Percentiles rank a stretch among this genome's conserved stretches.
Evolutionary conservation across 2,329 filamentous ascomycete species (phyloP).

Genomic region (Nemania sp.): DNA sequence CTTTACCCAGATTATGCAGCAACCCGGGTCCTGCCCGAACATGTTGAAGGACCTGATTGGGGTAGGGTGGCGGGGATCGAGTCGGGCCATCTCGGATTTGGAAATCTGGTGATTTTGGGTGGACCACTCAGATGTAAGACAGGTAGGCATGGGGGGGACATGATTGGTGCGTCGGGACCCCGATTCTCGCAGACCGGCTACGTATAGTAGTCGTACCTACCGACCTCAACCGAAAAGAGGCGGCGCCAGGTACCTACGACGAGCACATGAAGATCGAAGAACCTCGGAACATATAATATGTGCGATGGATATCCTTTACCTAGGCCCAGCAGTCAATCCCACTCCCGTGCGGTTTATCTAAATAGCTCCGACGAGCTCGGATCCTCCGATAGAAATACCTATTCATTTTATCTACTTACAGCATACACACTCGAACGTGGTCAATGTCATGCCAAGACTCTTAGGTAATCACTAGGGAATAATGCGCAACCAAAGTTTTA

Average conservation of each 20-base stretch:
- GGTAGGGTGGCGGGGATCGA: background rate
- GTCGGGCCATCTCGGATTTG: conserved; percentile 28
- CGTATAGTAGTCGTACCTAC: background rate
- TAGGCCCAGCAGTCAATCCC: conserved; percentile 2
- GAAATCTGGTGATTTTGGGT: conserved; percentile 15
- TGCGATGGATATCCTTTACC: conserved; percentile 8
- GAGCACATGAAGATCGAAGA: background rate
- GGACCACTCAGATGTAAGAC: background rate
- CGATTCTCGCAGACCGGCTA: conserved; percentile 30
- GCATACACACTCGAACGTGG: background rate
- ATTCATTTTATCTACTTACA: too few species aligned
- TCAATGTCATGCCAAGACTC: background rate
- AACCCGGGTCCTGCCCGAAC: background rate
- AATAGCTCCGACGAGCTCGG: background rate
- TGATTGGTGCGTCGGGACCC: conserved; percentile 35
- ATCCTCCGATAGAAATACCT: background rate
- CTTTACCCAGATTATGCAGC: background rate
- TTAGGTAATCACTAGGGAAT: background rate
- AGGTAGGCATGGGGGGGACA: background rate
- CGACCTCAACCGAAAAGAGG: conserved; percentile 23
- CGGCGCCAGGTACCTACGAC: background rate
- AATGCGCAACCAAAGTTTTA: background rate
- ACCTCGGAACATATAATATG: conserved; percentile 16
- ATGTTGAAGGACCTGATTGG: conserved; percentile 11
- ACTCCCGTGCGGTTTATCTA: background rate